phyloP scores from a whole-genome alignment of 441 rosid species.

The Geranium incanum region DNA sequence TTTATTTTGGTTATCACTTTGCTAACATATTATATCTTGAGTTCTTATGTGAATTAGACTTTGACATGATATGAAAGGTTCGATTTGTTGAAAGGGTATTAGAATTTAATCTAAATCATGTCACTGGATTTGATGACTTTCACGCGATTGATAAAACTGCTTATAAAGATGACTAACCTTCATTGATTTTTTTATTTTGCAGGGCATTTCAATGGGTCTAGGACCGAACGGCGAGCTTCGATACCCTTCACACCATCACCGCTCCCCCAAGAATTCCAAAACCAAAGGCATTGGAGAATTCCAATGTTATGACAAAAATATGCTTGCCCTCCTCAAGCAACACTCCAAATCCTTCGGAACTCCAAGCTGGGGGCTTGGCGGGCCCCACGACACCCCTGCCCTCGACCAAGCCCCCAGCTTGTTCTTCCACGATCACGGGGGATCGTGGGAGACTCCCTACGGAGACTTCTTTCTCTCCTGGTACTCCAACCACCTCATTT shows the following conservation, averaged over 20 bases:
- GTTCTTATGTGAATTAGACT: too few relatives aligned
- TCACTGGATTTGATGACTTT: too few relatives aligned
- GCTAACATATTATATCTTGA: too few relatives aligned
- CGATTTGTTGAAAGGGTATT: too few relatives aligned
- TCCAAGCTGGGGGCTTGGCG: slow-evolving; percentile 83
- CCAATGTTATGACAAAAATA: slow-evolving; percentile 74
- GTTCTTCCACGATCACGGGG: slow-evolving; percentile 65
- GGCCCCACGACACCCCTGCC: slow-evolving; percentile 77
- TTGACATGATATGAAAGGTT: too few relatives aligned
- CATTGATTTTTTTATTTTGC: slow-evolving; percentile 23
- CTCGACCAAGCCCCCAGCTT: slow-evolving; percentile 44
- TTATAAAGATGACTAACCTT: not conserved
- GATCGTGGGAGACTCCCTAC: slow-evolving; percentile 78
- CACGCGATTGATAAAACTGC: not conserved
- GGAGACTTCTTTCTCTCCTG: slow-evolving; percentile 82
- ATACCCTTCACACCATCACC: slow-evolving; percentile 57
- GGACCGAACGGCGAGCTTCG: slow-evolving; percentile 82
- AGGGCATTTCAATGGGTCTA: slow-evolving; percentile 77
- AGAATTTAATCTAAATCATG: too few relatives aligned
- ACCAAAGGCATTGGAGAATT: slow-evolving; percentile 64
- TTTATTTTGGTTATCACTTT: too few relatives aligned
- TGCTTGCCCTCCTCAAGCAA: slow-evolving; percentile 60
- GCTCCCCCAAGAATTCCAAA: slow-evolving; percentile 17
- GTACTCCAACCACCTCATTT: slow-evolving; percentile 61
- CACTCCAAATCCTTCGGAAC: slow-evolving; percentile 59